These are phyloP conservation scores for Lecanicillium sp. DNA, from an alignment of 2,329 filamentous ascomycete species.

Conservation along the genomic window DNA sequence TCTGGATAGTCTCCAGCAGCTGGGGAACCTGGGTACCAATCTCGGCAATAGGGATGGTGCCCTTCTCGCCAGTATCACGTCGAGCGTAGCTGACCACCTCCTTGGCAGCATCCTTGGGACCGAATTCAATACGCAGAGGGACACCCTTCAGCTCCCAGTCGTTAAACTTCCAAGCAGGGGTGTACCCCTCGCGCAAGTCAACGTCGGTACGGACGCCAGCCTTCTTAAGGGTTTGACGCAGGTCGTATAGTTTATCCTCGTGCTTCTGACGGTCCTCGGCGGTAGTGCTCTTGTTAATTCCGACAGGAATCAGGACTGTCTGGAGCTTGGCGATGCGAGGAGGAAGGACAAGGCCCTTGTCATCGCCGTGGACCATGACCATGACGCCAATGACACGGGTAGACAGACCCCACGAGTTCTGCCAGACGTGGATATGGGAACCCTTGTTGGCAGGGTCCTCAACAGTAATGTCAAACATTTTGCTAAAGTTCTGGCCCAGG, in stretches of 20 bases:
- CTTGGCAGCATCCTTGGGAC: conserved; percentile 85
- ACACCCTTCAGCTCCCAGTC: conserved; percentile 98
- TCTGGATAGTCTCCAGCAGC: conserved; percentile 84
- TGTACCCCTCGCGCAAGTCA: conserved; percentile 84
- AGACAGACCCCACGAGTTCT: conserved; percentile 98
- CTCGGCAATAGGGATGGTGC: conserved; percentile 66
- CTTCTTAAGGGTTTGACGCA: conserved; percentile 61
- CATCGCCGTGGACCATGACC: conserved; percentile 96
- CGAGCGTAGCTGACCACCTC: conserved; percentile 77
- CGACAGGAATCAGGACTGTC: conserved; percentile 81
- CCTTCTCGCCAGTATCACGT: conserved; percentile 80
- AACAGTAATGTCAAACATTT: conserved; percentile 98
- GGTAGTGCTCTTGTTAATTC: conserved; percentile 79
- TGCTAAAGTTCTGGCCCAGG: conserved; percentile 95
- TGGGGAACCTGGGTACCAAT: conserved; percentile 65
- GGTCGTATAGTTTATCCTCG: conserved; percentile 63
- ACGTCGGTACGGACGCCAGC: conserved; percentile 70
- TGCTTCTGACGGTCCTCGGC: conserved; percentile 72
- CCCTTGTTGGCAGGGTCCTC: conserved; percentile 83
- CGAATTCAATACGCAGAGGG: conserved; percentile 88
- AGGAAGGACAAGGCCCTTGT: conserved; percentile 89
- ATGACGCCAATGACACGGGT: conserved; percentile 97
- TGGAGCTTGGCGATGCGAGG: conserved; percentile 84
- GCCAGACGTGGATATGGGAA: conserved; percentile 81
- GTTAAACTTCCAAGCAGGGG: conserved; percentile 96